phyloP scores from a whole-genome alignment of 176 grass and related monocot genomes.

The Carex cristatella region DNA sequence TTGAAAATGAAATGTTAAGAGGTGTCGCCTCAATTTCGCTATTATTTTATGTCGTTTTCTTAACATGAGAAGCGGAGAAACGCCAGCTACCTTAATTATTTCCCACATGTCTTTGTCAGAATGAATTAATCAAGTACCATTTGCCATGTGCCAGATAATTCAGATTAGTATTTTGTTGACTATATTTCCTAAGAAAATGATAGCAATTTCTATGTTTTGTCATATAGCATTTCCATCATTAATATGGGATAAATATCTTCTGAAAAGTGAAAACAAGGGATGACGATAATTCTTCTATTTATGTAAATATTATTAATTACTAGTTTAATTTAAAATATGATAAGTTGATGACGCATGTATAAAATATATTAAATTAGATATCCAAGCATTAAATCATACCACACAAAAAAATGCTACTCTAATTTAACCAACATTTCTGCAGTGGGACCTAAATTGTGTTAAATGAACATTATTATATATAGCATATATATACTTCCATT shows the following conservation, averaged over 20 bases:
- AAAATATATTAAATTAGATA: background rate
- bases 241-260: background rate
- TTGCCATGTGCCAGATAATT: conserved; percentile 1
- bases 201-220: background rate
- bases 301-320: background rate
- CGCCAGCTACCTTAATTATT: background rate
- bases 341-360: too few species aligned
- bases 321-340: background rate
- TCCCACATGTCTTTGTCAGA: background rate
- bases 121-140: conserved; percentile 8
- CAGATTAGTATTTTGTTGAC: background rate
- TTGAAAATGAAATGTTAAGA: background rate
- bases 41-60: background rate
- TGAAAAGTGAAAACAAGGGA: background rate
- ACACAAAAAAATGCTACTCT: background rate
- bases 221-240: background rate
- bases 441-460: background rate
- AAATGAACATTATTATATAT: background rate
- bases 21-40: background rate
- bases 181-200: background rate
- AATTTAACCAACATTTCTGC: background rate
- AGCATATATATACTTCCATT: background rate
- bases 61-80: conserved; percentile 19
- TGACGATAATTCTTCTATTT: background rate
- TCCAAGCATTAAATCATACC: background rate